These are phyloP conservation scores for Apiotrichum brassicae DNA, from an alignment of 1,284 basidiomycete species.

Conservation along the genomic window DNA sequence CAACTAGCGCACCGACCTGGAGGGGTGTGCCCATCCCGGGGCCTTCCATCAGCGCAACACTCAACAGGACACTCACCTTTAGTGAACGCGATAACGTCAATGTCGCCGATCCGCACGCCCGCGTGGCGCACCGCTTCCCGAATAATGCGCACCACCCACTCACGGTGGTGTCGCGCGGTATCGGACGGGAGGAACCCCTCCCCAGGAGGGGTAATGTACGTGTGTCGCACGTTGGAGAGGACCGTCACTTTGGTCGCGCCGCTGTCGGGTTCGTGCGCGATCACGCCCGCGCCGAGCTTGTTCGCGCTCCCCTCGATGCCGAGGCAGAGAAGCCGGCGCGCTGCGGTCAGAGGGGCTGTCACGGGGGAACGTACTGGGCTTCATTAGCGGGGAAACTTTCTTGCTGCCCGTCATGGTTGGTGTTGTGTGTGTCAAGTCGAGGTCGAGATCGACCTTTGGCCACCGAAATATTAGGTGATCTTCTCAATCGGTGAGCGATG, in stretches of 20 bases:
- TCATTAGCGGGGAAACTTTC: constrained; percentile 34
- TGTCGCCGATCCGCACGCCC: constrained; percentile 61
- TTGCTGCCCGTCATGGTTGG: constrained; percentile 23
- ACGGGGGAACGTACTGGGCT: constrained; percentile 23
- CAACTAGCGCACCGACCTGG: constrained; percentile 92
- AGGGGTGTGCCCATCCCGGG: constrained; percentile 98
- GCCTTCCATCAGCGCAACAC: constrained; percentile 52
- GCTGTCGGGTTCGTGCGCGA: constrained; percentile 59
- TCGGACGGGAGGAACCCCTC: constrained; percentile 94
- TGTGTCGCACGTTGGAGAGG: constrained; percentile 83
- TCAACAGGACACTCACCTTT: constrained; percentile 58
- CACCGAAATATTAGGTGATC: too few relatives aligned
- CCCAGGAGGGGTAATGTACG: constrained; percentile 96
- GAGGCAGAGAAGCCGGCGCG: constrained; percentile 50
- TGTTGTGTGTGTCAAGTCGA: not conserved
- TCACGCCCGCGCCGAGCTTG: constrained; percentile 93
- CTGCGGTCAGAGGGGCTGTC: constrained; percentile 7
- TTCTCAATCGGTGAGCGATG: too few relatives aligned
- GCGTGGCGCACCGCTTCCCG: constrained; percentile 71
- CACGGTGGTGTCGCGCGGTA: constrained; percentile 90
- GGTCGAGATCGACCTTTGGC: constrained; percentile 7
- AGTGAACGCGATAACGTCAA: constrained; percentile 95
- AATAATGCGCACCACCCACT: constrained; percentile 83
- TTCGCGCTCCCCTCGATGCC: constrained; percentile 95
- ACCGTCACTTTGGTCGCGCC: constrained; percentile 53